Base-by-base conservation (phyloP, 2,329 filamentous ascomycete genomes). In the Epicoccum sorghinum region DNA sequence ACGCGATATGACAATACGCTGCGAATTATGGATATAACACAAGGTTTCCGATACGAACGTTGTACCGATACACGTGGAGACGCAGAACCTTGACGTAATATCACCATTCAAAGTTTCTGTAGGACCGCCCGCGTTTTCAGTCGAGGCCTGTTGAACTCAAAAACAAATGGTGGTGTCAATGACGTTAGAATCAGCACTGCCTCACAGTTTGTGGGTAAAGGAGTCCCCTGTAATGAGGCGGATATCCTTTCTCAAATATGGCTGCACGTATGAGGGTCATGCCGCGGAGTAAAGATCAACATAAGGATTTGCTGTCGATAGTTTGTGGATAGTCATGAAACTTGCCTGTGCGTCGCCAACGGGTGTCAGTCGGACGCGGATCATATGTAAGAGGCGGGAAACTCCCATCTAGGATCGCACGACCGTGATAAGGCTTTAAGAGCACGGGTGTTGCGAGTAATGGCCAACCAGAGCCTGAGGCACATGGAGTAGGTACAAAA, bases 21-120 rank as follows among this genome's bases (percentile, higher is more conserved):
- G 51, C n/a, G 32, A 33, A 2, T 32, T 52, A 22, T 25, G 49
- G 35, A n/a, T 24, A 18, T 18, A 18, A 18, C 18, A 54, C 30
- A 46, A n/a, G 36, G 35, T 54, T 45, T 22, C 9, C 18, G 24
- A 49, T 45, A 49, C 40, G 52, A 49, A 29, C 6, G 18, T 40
- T 18, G 18, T 18, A 18, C 18, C 18, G 18, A 45, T 30, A 43
- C 39, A 50, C 25, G 40, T 50, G 23, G 39, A 37, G 14, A 32
- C n/a, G 22, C 22, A 33, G 44, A 45, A 45, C 18, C 38, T 55
- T 55, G 32, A 27, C 25, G 36, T 43, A 41, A 29, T 37, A 23
- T 30, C 9, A 13, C 23, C 27, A 36, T 24, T 22, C 32, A 33
- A 47, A 37, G 4, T 32, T 55, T 23, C 32, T 42, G 40, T 30